phyloP scores from a whole-genome alignment of 1,139 yeast genomes.

The Groenewaldozyma auringiensis region DNA sequence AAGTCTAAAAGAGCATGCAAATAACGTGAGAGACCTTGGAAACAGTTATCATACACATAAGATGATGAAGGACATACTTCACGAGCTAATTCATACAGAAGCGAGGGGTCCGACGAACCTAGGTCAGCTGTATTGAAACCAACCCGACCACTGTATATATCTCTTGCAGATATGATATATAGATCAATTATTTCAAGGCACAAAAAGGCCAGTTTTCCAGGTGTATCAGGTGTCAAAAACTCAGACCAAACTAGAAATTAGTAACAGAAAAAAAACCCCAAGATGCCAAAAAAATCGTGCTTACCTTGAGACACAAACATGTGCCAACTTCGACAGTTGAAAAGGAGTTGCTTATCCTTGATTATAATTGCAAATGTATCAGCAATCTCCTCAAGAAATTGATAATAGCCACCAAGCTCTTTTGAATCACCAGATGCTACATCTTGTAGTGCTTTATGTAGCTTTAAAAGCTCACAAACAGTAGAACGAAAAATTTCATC shows the following conservation, averaged over 20 bases:
- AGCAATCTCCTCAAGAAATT: conserved; percentile 10
- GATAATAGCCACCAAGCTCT: conserved; percentile 11
- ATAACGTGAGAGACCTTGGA: not conserved
- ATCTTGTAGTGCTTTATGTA: conserved; percentile 7
- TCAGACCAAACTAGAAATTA: not conserved
- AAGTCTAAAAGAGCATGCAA: not conserved
- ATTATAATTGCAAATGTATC: conserved; percentile 3
- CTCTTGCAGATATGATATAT: not conserved
- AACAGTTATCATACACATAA: not conserved
- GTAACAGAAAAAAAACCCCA: not conserved
- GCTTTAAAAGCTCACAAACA: conserved; percentile 12
- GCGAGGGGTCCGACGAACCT: not conserved
- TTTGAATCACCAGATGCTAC: conserved; percentile 7
- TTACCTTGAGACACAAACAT: conserved; percentile 1
- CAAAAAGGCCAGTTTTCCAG: not conserved
- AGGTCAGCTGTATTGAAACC: not conserved
- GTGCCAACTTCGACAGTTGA: conserved; percentile 6
- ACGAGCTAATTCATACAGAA: not conserved
- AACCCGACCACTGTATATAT: not conserved
- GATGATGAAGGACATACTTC: not conserved
- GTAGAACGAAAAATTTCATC: conserved; percentile 12
- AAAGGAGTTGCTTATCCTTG: not conserved
- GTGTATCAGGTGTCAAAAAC: not conserved
- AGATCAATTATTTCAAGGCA: not conserved
- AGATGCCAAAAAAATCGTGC: not conserved